These are phyloP conservation scores for Penicillium digitatum DNA, from an alignment of 2,329 filamentous ascomycete genomes.

Conservation along the genomic window DNA sequence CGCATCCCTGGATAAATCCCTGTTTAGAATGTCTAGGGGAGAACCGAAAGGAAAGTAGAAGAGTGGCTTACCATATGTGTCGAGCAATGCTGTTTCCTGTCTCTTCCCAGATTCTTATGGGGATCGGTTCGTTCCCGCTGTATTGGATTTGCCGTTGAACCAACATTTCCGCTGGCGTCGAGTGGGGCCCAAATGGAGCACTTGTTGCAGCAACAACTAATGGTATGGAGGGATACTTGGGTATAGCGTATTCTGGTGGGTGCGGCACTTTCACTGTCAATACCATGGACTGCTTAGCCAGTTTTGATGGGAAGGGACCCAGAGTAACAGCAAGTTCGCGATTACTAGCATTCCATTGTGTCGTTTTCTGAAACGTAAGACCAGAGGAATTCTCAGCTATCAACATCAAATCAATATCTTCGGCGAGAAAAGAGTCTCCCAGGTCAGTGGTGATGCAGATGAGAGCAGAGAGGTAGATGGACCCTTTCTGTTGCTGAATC, in stretches of 20 bases:
- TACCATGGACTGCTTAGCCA: constrained; percentile 26
- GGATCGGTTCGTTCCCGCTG: constrained; percentile 26
- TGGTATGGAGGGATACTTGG: constrained; percentile 27
- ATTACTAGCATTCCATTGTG: constrained; percentile 35
- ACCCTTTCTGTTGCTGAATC: constrained; percentile 43
- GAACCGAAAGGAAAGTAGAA: background rate
- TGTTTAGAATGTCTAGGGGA: constrained; percentile 8
- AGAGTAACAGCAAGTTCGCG: constrained; percentile 33
- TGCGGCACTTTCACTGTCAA: constrained; percentile 27
- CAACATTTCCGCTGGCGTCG: constrained; percentile 47
- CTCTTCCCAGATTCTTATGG: constrained; percentile 60
- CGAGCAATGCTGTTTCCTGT: constrained; percentile 69
- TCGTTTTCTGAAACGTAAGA: constrained; percentile 21
- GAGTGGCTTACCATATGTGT: constrained; percentile 59
- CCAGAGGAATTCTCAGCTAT: constrained; percentile 20
- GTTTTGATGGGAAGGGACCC: constrained; percentile 28
- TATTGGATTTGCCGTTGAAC: constrained; percentile 51
- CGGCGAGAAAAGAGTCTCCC: constrained; percentile 60
- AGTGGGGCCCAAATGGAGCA: constrained; percentile 39
- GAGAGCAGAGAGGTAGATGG: constrained; percentile 47
- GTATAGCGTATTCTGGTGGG: constrained; percentile 13
- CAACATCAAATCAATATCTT: constrained; percentile 34
- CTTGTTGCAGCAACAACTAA: constrained; percentile 58
- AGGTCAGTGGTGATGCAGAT: constrained; percentile 67
- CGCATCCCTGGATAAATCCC: constrained; percentile 48